Evolutionary conservation across 164 flowering plant genomes (phyloP), one percentile per base, ranked within the genome.

Genomic region (Vitis rotundifolia): DNA sequence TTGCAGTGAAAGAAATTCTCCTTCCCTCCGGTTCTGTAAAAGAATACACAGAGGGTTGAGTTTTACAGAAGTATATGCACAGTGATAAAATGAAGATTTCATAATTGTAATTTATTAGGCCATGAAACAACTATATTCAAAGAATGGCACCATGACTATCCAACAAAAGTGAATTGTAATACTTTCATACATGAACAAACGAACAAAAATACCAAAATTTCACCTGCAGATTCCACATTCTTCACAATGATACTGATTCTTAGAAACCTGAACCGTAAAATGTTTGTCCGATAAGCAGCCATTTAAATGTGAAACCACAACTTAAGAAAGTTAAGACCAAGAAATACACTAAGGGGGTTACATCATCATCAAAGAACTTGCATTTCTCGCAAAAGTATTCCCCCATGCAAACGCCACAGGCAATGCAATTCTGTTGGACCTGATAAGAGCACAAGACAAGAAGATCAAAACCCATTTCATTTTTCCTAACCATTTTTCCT

Each of bases 311-410:
- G 47, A 15, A 18, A 37, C 44, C 62, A 11, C 1, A 22, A 1
- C 31, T 13, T 13, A 11, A 52, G 13, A 44, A 67, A 26, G 14
- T 10, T 1, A 14, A 16, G 11, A 49, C 49, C 15, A 28, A 59
- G 37, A 9, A 58, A 9, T 7, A 19, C 8, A 22, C 37, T 22
- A 0, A 8, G 55, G 73, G 26, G 61, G 77, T 79, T 86, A 94
- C 97, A 83, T 90, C 88, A 75, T 94, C 97, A 67, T 94, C 98
- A 31, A 85, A 94, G 80, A 91, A 90, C 48, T 91, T 94, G 91
- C 98, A 94, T 64, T 69, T 83, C 29, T 77, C 69, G 67, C 98
- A 94, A 31, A 82, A 92, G 81, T 92, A 94, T 69, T 84, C 82
- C 14, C 97, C 98, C 93, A 92, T 82, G 71, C 90, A 89, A 69